Evolutionary conservation across 306 rosid species (phyloP).

Genomic region (Trifolium repens): DNA sequence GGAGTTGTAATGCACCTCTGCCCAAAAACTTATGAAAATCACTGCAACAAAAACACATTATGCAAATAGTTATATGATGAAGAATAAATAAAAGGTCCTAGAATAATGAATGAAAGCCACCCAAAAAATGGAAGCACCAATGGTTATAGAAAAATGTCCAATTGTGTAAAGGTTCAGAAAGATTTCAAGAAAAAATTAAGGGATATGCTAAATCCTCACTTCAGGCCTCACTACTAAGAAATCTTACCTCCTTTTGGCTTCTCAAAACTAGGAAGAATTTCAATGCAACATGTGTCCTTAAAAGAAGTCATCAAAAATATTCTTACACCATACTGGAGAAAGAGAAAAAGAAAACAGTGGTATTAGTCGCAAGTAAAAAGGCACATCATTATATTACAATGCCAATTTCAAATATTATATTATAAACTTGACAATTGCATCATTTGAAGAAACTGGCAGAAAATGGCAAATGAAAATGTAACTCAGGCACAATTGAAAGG

Average conservation of each 20-base stretch:
- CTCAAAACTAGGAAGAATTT: slow-evolving; percentile 75
- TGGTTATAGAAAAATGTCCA: not conserved
- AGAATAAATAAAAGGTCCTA: slow-evolving; percentile 4
- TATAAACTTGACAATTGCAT: slow-evolving; percentile 27
- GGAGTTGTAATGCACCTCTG: slow-evolving; percentile 97
- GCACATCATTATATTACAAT: slow-evolving; percentile 1
- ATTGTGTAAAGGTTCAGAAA: slow-evolving; percentile 18
- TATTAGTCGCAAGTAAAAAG: slow-evolving; percentile 36
- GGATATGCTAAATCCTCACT: not conserved
- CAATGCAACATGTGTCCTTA: slow-evolving; percentile 81
- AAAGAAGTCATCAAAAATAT: slow-evolving; percentile 86
- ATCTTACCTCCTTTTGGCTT: slow-evolving; percentile 68
- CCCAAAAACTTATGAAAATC: slow-evolving; percentile 93
- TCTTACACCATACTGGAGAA: slow-evolving; percentile 67
- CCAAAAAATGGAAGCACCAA: not conserved
- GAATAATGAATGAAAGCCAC: slow-evolving; percentile 1
- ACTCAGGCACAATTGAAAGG: slow-evolving; percentile 12
- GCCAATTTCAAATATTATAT: slow-evolving; percentile 23
- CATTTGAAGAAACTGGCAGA: slow-evolving; percentile 5
- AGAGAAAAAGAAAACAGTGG: slow-evolving; percentile 12
- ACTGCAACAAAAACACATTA: slow-evolving; percentile 52
- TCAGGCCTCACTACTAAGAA: not conserved
- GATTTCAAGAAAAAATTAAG: slow-evolving; percentile 5
- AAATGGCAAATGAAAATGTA: slow-evolving; percentile 1
- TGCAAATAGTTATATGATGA: slow-evolving; percentile 20